Evolutionary conservation across 176 grass and related monocot genomes (phyloP), one percentile per base, ranked within the genome.

Genomic region (Phoenix roebelenii): DNA sequence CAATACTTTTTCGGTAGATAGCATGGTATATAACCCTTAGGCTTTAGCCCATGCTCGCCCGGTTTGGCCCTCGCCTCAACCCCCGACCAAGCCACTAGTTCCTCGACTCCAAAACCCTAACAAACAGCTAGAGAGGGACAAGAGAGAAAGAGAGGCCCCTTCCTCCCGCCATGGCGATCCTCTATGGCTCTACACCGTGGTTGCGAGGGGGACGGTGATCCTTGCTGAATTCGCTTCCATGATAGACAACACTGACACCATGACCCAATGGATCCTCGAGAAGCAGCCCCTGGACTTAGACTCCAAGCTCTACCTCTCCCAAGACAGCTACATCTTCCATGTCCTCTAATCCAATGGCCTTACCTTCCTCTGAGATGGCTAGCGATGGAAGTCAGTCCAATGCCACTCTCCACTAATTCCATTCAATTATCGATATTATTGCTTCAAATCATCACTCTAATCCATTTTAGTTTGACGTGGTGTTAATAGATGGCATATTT

Each of bases 261-360:
- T 91, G 17, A 68, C 87, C 30, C 84, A 76, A 23, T 81, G 87
- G 60, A 88, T 97, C 72, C 87, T 97, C 0, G 87, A 91, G 87
- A 90, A 80, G 79, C 81, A 88, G 18, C 84, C 87, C 1, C 25
- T 78, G 17, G 83, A 85, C 20, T 66, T 83, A 16, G 87, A 91
- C 29, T 57, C 86, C 1, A 80, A 83, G 58, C 81, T 97, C n/a
- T 97, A 87, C 72, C 85, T 91, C 70, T 85, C 84, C 16, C 84
- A 97, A 78, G 92, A 97, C 63, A 84, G 80, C 6, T 88, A 88
- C 86, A 97, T 97, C 75, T 88, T 97, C 76, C 92, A 97, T 51
- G 72, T 97, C 60, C 80, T 97, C 81, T 68, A 80, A 32, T 65
- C 75, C 16, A 66, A 72, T 59, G 82, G 66, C 1, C 74, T 96